phyloP scores from a whole-genome alignment of 345 rosid species.

The Draba incana region DNA sequence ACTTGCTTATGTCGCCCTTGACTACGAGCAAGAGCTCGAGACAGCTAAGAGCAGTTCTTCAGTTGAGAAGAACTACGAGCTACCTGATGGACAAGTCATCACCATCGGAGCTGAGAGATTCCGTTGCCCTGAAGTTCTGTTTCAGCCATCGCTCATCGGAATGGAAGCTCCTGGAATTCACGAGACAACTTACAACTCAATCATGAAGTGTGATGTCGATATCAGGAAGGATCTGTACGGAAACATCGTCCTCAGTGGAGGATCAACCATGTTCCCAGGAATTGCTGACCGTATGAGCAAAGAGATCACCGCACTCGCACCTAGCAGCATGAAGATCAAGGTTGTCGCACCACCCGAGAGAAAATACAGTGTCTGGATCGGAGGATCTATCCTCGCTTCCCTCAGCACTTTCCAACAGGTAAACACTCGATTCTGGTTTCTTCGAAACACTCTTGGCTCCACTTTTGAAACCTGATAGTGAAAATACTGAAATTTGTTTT shows the following conservation, averaged over 20 bases:
- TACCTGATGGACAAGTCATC: conserved; percentile 60
- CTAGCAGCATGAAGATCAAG: conserved; percentile 50
- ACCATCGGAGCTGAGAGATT: conserved; percentile 53
- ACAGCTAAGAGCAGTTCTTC: conserved; percentile 47
- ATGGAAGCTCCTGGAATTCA: conserved; percentile 58
- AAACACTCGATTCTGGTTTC: neutral
- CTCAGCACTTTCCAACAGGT: conserved; percentile 59
- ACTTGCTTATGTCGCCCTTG: conserved; percentile 51
- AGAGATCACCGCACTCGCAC: conserved; percentile 52
- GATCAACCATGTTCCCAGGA: conserved; percentile 55
- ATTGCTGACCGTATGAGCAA: conserved; percentile 54
- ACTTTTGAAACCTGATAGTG: neutral
- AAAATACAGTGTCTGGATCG: conserved; percentile 60
- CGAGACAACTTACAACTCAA: conserved; percentile 49
- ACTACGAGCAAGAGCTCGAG: conserved; percentile 50
- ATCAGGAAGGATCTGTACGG: conserved; percentile 56
- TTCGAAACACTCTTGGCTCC: neutral
- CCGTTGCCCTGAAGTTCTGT: conserved; percentile 54
- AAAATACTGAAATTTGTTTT: conserved; percentile 7
- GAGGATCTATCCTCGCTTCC: conserved; percentile 61
- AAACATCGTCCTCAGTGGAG: conserved; percentile 58
- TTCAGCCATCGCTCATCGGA: conserved; percentile 51
- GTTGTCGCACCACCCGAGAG: conserved; percentile 63
- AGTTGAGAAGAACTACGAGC: conserved; percentile 52
- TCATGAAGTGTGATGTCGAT: conserved; percentile 50